Evolutionary conservation across 768 basidiomycete genomes (phyloP).

Genomic region (Suillus subaureus): DNA sequence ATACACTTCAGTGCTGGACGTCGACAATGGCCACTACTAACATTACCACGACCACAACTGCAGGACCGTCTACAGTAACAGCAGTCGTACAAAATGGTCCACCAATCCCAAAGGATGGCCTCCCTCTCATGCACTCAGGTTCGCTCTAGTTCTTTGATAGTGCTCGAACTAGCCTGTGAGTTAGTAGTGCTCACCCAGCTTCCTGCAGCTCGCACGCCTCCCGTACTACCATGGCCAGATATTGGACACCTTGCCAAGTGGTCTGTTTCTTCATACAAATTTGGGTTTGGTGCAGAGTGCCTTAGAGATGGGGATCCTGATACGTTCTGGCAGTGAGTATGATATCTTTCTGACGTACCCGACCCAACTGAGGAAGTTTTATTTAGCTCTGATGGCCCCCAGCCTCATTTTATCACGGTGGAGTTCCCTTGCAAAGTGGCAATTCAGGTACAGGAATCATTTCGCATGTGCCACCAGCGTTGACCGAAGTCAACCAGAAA

Average conservation of each 20-base stretch:
- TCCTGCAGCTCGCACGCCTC: conserved; percentile 42
- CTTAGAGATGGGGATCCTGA: conserved; percentile 85
- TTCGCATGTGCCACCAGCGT: conserved; percentile 1
- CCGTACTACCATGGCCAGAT: conserved; percentile 71
- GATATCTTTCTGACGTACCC: neutral
- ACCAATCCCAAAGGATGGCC: conserved; percentile 34
- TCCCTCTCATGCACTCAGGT: conserved; percentile 43
- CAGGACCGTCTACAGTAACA: conserved; percentile 7
- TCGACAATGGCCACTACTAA: conserved; percentile 6
- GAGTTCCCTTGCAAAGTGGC: conserved; percentile 91
- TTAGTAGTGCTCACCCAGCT: neutral
- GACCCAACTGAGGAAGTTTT: conserved; percentile 9
- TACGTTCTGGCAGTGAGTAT: conserved; percentile 96
- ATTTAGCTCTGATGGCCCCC: conserved; percentile 86
- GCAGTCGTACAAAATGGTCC: neutral
- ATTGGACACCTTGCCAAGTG: conserved; percentile 90
- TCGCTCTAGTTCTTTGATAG: conserved; percentile 10
- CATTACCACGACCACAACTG: neutral
- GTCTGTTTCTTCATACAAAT: conserved; percentile 97
- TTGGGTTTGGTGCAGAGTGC: conserved; percentile 94
- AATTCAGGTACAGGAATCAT: conserved; percentile 64
- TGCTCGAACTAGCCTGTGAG: conserved; percentile 2
- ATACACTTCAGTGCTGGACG: neutral
- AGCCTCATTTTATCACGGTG: conserved; percentile 94
- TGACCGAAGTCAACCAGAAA: conserved; percentile 59